Conservation (phyloP, 192 early-diverging fungal genomes). For the Linnemannia hyalina region DNA sequence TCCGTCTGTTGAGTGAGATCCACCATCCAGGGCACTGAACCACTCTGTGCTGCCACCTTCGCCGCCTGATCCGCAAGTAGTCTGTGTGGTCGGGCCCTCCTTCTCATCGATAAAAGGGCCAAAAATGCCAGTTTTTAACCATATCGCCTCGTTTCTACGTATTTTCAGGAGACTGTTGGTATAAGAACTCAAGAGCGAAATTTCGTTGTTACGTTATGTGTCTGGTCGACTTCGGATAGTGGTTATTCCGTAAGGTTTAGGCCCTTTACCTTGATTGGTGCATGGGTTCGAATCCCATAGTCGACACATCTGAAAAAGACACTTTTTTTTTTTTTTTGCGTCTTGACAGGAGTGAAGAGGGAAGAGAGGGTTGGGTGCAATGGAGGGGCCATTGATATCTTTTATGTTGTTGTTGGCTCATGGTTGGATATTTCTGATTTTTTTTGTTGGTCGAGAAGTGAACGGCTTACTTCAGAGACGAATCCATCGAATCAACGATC, state of each 20-base stretch:
- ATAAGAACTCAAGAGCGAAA: neutral
- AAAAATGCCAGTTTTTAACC: neutral
- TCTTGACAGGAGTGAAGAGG: neutral
- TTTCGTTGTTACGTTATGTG: conserved; percentile 8
- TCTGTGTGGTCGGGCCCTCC: no score
- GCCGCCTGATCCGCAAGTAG: no score
- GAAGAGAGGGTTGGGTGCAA: neutral
- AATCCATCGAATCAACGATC: neutral
- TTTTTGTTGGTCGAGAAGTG: neutral
- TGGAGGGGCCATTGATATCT: neutral
- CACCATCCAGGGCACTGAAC: no score
- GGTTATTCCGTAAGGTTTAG: conserved; percentile 59
- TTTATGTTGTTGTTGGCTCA: neutral
- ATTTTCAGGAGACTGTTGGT: neutral
- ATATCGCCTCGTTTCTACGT: no score
- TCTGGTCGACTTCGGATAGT: conserved; percentile 54
- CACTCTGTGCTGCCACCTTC: no score
- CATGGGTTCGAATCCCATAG: conserved; percentile 58
- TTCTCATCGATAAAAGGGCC: no score
- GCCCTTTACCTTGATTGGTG: conserved; percentile 58
- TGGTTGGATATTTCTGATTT: neutral
- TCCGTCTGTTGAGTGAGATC: no score
- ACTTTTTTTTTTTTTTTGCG: conserved; percentile 21
- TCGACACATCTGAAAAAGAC: conserved; percentile 25
- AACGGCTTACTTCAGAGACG: neutral